Evolutionary conservation across 2,329 filamentous ascomycete species (phyloP), one percentile per base, ranked within the genome.

Genomic region (Ophiostoma populinum): DNA sequence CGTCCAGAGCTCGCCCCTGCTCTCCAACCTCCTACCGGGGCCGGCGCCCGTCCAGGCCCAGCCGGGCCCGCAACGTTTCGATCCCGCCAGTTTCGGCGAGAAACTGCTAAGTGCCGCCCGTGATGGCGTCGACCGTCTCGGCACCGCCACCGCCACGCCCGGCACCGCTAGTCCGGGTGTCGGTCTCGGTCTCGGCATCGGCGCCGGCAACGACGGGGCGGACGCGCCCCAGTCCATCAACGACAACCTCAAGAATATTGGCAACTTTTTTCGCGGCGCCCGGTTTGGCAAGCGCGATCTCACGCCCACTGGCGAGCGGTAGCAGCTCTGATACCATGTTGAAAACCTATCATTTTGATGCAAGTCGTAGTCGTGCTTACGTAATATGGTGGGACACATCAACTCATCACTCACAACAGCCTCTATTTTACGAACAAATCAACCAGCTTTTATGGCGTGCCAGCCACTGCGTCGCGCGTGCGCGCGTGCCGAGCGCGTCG

Each of bases 211-310:
- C 50, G 40, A 40, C 9, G 8, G 44, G 32, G 41, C 19, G 27
- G 3, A 40, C 22, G 11, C 63, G 37, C 63, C 70, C 36, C 73
- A 77, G 47, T 71, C 70, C 7, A 70, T 94, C 43, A 92, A 94
- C 51, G 86, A 92, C 56, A 94, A 94, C 55, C 53, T 95, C 55
- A 86, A 83, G 59, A 93, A 83, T 53, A 81, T 98, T 56, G 87
- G 87, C 17, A 94, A 92, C 57, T 94, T 95, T 58, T 95, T 95
- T 61, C 75, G 79, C 43, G 77, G 80, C 2, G 71, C 70, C 9
- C 61, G 79, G 44, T 86, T 86, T 52, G 80, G 79, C 31, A 75
- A 70, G 55, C 55, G 68, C 34, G 65, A 69, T 37, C 56, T 51
- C 12, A 55, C 53, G 36, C 51, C 52, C 6, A 54, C 51, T 6